A percentile compares a stretch with the other conserved stretches of the same genome.
These are phyloP conservation scores for Yamagishiella unicocca DNA, from an alignment of 139 green algal species.

Conservation along the genomic window DNA sequence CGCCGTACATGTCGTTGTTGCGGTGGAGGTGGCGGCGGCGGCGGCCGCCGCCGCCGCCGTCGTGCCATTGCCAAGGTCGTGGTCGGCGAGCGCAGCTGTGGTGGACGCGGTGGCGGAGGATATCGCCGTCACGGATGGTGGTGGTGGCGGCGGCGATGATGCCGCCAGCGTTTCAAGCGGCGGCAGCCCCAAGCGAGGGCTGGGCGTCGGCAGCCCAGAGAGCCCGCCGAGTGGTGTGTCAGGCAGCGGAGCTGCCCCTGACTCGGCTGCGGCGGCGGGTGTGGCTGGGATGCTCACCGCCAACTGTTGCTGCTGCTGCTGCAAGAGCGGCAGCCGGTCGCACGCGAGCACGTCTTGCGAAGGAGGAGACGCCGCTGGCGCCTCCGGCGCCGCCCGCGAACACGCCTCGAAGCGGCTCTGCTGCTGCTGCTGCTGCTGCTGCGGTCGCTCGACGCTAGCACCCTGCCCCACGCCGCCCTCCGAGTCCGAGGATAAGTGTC, in stretches of 20 bases:
- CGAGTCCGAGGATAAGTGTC: background rate
- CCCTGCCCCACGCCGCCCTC: background rate
- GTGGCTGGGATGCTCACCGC: too few relatives aligned
- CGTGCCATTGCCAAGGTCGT: background rate
- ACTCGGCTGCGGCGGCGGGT: too few relatives aligned
- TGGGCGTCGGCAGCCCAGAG: background rate
- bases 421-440: slow-evolving; percentile 8
- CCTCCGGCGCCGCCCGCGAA: too few relatives aligned
- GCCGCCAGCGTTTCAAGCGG: background rate
- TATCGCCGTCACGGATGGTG: background rate
- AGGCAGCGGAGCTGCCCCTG: too few relatives aligned
- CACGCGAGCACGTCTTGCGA: too few relatives aligned
- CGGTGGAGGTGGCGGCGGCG: background rate
- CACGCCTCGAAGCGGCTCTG: too few relatives aligned
- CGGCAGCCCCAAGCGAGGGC: background rate
- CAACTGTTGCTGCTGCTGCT: too few relatives aligned
- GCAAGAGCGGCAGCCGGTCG: too few relatives aligned
- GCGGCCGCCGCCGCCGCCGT: background rate
- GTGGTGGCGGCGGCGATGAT: background rate
- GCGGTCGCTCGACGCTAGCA: background rate
- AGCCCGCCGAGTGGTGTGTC: too few relatives aligned
- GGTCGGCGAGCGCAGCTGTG: background rate
- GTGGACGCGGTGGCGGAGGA: background rate
- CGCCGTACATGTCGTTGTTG: background rate
- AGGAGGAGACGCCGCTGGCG: too few relatives aligned